Conservation (phyloP, 192 early-diverging fungal species). For the Spizellomyces punctatus region DNA sequence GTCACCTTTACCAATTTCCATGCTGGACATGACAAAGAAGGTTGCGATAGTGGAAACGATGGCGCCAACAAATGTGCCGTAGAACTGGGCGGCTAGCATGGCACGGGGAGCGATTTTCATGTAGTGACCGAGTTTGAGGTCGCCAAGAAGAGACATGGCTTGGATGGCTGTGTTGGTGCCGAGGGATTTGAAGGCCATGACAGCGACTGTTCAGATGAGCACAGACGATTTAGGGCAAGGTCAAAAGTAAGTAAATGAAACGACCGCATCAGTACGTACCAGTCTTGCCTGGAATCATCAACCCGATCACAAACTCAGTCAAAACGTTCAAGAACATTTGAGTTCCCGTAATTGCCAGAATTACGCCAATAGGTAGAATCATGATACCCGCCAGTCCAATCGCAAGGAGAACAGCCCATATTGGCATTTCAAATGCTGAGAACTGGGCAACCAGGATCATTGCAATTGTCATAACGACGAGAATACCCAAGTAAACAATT, state of each 20-base stretch:
- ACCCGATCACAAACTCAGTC: slow-evolving; percentile 83
- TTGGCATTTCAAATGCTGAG: slow-evolving; percentile 69
- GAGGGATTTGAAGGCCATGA: slow-evolving; percentile 86
- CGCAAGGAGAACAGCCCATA: slow-evolving; percentile 63
- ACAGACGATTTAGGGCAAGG: slow-evolving; percentile 2
- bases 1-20: slow-evolving; percentile 4
- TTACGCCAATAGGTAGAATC: slow-evolving; percentile 69
- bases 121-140: slow-evolving; percentile 84
- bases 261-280: neutral
- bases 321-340: slow-evolving; percentile 76
- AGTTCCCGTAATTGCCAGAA: slow-evolving; percentile 78
- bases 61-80: slow-evolving; percentile 60
- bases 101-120: slow-evolving; percentile 59
- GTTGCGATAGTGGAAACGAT: slow-evolving; percentile 47
- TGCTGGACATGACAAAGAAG: slow-evolving; percentile 28
- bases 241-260: neutral
- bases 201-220: slow-evolving; percentile 76
- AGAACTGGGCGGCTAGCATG: slow-evolving; percentile 49
- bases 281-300: slow-evolving; percentile 33
- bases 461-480: slow-evolving; percentile 46
- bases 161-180: slow-evolving; percentile 82
- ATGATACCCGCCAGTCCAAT: slow-evolving; percentile 25
- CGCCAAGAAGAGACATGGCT: slow-evolving; percentile 67
- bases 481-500: slow-evolving; percentile 60
- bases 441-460: slow-evolving; percentile 51